These are phyloP conservation scores for Xylariaceae sp. DNA, from an alignment of 2,329 filamentous ascomycete species.

Conservation along the genomic window DNA sequence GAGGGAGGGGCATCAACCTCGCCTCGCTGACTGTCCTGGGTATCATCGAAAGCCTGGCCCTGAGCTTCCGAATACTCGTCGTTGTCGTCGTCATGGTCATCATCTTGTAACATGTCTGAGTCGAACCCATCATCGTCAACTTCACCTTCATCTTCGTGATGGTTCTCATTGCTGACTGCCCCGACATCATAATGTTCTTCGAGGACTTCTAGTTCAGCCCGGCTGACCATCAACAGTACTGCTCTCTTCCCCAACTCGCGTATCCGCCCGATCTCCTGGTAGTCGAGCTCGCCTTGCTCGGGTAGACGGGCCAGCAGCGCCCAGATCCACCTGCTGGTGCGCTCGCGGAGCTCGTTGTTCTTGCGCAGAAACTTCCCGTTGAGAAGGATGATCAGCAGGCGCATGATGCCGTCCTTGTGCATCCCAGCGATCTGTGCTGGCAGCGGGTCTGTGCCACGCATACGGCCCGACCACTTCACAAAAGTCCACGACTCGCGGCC, in stretches of 20 bases:
- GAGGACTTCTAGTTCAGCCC: conserved; percentile 56
- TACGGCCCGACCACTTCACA: conserved; percentile 53
- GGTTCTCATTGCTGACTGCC: conserved; percentile 32
- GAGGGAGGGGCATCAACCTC: not conserved
- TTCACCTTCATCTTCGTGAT: conserved; percentile 40
- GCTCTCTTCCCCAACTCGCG: conserved; percentile 81
- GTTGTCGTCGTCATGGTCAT: conserved; percentile 43
- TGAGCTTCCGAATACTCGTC: conserved; percentile 33
- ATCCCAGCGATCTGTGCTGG: conserved; percentile 65
- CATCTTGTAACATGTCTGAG: conserved; percentile 33
- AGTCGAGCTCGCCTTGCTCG: conserved; percentile 73
- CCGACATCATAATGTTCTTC: conserved; percentile 45
- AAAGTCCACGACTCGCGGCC: conserved; percentile 54
- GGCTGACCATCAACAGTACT: conserved; percentile 59
- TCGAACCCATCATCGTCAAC: conserved; percentile 48
- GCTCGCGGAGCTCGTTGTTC: conserved; percentile 61
- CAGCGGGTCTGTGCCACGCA: conserved; percentile 58
- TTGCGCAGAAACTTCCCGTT: conserved; percentile 64
- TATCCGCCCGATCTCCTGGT: conserved; percentile 74
- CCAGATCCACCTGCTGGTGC: conserved; percentile 85
- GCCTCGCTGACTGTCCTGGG: not conserved
- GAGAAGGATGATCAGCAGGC: conserved; percentile 68
- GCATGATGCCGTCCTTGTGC: conserved; percentile 66
- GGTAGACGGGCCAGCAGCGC: conserved; percentile 75
- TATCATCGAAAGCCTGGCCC: conserved; percentile 1